Base-by-base conservation (phyloP, 2,329 filamentous ascomycete genomes). In the Penicillium sp. region DNA sequence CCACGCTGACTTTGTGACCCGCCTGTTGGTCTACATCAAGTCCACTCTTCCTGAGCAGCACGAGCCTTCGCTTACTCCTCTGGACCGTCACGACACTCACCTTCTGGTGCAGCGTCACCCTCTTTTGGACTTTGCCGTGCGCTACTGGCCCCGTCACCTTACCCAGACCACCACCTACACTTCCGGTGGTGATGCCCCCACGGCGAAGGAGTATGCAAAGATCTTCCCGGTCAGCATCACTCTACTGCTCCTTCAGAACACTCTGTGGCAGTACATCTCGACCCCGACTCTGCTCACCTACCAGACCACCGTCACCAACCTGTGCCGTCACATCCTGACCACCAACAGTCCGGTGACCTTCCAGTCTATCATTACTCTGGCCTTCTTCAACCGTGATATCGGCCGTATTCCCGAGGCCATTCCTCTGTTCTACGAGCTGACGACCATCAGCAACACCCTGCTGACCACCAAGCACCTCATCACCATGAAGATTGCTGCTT, bases 71-170 rank as follows among this genome's bases (percentile, higher is more conserved):
- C 34, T 73, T 3, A 53, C 52, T 0, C 52, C 62, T 5, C 46
- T 73, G 10, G 65, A 68, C 30, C 32, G 45, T 2, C 56, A 68
- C 12, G 64, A 68, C 13, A 62, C 59, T 2, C 56, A 49, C 17
- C 47, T 60, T 7, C 50, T 69, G 1, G 27, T 73, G 17, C 55
- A 71, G n/a, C 68, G 69, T n/a, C 62, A 77, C 45, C 63, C 69
- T 10, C 63, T 80, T 5, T 60, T 80, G 1, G 75, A 80, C 55
- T 80, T 79, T 55, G 68, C 75, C 23, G 56, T 77, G 4, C 71
- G 74, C 18, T 78, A 79, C 65, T 82, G 79, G 72, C 62, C 75
- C 20, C 65, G 66, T 6, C 78, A 82, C 54, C 70, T 80, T 33
- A 71, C 71, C 41, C 73, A 72, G 13, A 76, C 77, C 0, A 63